Evolutionary conservation across 2,329 filamentous ascomycete species (phyloP).

Genomic region (Fusarium sp.): DNA sequence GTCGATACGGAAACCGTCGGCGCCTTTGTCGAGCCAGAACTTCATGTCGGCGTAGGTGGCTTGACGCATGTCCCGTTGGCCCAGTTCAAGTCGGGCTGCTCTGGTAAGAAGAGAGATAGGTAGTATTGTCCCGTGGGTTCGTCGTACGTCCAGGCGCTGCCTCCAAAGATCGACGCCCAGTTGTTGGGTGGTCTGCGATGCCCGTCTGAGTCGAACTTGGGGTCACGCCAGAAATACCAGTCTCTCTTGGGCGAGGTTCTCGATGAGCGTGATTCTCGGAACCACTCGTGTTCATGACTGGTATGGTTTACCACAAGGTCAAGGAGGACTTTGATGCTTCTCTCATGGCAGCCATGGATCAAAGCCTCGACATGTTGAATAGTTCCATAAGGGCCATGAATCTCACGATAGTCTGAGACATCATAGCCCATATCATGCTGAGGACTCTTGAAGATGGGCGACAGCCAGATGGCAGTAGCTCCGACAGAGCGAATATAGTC

Average conservation of each 20-base stretch:
- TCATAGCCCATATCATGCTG: conserved; percentile 73
- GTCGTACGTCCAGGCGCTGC: conserved; percentile 71
- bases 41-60: conserved; percentile 75
- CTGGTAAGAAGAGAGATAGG: conserved; percentile 73
- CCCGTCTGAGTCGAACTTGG: conserved; percentile 50
- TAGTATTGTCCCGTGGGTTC: conserved; percentile 75
- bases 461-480: conserved; percentile 37
- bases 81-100: conserved; percentile 84
- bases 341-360: conserved; percentile 64
- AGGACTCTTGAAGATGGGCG: conserved; percentile 51
- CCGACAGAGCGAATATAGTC: conserved; percentile 42
- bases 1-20: conserved; percentile 74
- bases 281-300: conserved; percentile 61
- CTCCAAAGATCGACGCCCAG: conserved; percentile 53
- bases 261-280: conserved; percentile 61
- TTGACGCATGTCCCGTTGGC: conserved; percentile 70
- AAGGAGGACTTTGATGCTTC: conserved; percentile 37
- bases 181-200: conserved; percentile 55
- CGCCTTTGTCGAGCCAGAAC: conserved; percentile 78
- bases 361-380: conserved; percentile 70
- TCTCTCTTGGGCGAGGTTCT: conserved; percentile 60
- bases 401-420: conserved; percentile 64
- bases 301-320: conserved; percentile 48
- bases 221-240: conserved; percentile 65
- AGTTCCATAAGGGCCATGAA: conserved; percentile 65